Evolutionary conservation across 805 yeast genomes (phyloP), one percentile per base, ranked within the genome.

Genomic region (Isabelozyma gotoi): DNA sequence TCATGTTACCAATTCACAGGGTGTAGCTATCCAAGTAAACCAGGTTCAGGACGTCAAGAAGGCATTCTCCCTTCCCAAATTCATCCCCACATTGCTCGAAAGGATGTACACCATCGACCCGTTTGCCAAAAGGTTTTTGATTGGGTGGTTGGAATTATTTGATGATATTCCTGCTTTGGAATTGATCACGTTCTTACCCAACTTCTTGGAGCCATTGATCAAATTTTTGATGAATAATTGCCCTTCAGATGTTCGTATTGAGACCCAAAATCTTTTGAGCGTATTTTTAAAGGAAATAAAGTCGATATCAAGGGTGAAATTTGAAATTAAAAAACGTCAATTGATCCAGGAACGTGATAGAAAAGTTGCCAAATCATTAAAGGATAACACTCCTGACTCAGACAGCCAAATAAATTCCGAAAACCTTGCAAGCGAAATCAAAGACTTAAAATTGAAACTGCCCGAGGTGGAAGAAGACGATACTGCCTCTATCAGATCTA

Each of bases 161-260:
- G 94, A 92, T 63, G 89, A 94, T 8, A 88, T 91, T 6, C 98
- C 99, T 0, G 95, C 92, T 41, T 71, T 92, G 42, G 97, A 92
- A 54, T 70, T 94, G 45, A 81, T 94, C 15, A 79, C 95, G 0
- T 94, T 86, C 59, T 70, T 94, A 38, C 97, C 99, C 1, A 86
- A 91, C 32, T 89, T 94, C 59, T 71, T 94, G 33, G 94, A 90
- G 39, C 97, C 94, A 0, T 68, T 92, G 47, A 71, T 92, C 37
- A 77, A 83, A 15, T 92, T 88, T 55, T 70, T 92, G 38, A 67
- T 63, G 62, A 87, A 88, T 50, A 92, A 88, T 52, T 75, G 92
- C 2, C 89, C 89, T 48, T 81, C 84, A 42, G 98, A 92, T 62
- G 96, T 94, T 3, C 74, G 96, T 50, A 82, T 85, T 2, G 89